Conservation (phyloP, 305 asterid genomes). For the Salvia sclarea region DNA sequence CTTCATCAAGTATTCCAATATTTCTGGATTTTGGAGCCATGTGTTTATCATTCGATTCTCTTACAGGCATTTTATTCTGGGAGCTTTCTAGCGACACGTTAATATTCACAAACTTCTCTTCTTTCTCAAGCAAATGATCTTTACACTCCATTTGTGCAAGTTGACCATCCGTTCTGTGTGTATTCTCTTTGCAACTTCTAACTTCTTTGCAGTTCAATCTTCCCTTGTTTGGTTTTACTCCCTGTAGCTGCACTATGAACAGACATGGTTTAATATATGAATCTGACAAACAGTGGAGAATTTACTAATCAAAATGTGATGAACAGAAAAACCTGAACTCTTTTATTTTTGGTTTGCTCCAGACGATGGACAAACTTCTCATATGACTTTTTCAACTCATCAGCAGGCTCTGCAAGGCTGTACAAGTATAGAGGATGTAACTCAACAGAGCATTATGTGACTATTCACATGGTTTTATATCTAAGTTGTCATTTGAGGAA, state of each 20-base stretch:
- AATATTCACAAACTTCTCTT: constrained; percentile 25
- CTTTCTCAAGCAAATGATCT: constrained; percentile 32
- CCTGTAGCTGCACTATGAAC: constrained; percentile 48
- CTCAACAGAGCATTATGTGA: background rate
- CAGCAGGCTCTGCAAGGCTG: constrained; percentile 93
- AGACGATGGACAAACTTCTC: constrained; percentile 79
- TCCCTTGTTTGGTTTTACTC: constrained; percentile 36
- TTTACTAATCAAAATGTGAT: constrained; percentile 20
- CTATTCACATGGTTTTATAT: too few relatives aligned
- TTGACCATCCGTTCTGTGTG: constrained; percentile 26
- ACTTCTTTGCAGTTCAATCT: constrained; percentile 30
- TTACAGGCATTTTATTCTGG: constrained; percentile 33
- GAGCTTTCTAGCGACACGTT: constrained; percentile 32
- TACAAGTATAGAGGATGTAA: constrained; percentile 18
- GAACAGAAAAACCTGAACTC: constrained; percentile 52
- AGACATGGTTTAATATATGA: constrained; percentile 31
- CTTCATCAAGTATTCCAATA: constrained; percentile 33
- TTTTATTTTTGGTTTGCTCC: constrained; percentile 58
- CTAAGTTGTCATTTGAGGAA: background rate
- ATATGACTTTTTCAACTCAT: constrained; percentile 76
- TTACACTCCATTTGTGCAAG: constrained; percentile 19
- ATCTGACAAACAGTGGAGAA: constrained; percentile 20
- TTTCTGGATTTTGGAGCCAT: constrained; percentile 27
- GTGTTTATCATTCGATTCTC: constrained; percentile 27
- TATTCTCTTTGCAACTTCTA: constrained; percentile 38